Conservation (phyloP, 2,329 filamentous ascomycete genomes). For the Monilinia fructicola region DNA sequence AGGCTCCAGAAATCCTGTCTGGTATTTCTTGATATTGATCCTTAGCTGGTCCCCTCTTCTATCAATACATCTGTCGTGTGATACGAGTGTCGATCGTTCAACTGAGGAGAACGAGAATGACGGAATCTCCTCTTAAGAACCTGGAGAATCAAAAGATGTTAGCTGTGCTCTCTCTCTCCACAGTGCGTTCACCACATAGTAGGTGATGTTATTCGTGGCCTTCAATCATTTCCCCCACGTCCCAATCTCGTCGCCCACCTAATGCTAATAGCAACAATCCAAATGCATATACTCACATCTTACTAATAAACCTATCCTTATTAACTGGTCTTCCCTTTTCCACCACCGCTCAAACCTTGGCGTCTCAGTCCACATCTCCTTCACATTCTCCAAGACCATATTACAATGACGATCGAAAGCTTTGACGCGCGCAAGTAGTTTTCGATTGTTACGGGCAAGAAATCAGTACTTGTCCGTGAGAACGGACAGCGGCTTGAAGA, state of each 20-base stretch:
- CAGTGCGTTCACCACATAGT: background rate
- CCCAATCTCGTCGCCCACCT: background rate
- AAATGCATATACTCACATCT: slow-evolving; percentile 65
- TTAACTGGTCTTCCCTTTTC: slow-evolving; percentile 90
- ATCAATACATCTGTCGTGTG: slow-evolving; percentile 16
- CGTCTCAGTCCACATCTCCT: slow-evolving; percentile 99
- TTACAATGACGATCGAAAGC: slow-evolving; percentile 99
- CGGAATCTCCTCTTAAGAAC: slow-evolving; percentile 43
- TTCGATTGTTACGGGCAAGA: slow-evolving; percentile 98
- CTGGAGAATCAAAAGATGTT: slow-evolving; percentile 26
- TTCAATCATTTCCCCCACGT: background rate
- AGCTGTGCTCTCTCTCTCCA: background rate
- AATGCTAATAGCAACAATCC: background rate
- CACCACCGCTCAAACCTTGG: slow-evolving; percentile 78
- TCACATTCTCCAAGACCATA: slow-evolving; percentile 96
- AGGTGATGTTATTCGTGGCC: background rate
- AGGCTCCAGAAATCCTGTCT: slow-evolving; percentile 17
- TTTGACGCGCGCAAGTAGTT: slow-evolving; percentile 94
- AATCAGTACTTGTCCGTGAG: slow-evolving; percentile 93
- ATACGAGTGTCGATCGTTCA: slow-evolving; percentile 30
- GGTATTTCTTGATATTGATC: background rate
- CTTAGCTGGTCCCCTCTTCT: slow-evolving; percentile 3
- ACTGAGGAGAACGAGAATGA: slow-evolving; percentile 42
- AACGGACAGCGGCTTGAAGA: slow-evolving; percentile 92
- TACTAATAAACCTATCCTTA: slow-evolving; percentile 97